Base-by-base conservation (phyloP, 2,329 filamentous ascomycete genomes). In the Tolypocladium capitatum region DNA sequence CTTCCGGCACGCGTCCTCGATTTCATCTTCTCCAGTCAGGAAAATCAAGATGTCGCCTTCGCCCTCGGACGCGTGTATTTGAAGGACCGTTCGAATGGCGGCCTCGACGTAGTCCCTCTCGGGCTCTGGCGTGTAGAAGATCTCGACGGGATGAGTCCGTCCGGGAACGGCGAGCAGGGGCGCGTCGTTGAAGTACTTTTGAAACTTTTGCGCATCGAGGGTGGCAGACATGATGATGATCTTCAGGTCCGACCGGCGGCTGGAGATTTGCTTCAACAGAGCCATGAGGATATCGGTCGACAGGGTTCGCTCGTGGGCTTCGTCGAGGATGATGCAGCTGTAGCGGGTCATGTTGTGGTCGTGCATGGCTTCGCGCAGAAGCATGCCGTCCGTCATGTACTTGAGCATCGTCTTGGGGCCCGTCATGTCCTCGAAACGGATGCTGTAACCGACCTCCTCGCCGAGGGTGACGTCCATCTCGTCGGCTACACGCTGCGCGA, bases 371-470 rank as follows among this genome's bases (percentile, higher is more conserved):
- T 98, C 92, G 60, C 92, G 76, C 60, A 97, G 75, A 59, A 98
- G 81, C 84, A 98, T 97, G 79, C 94, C 94, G 62, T 98, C 92
- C 41, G 94, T 98, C 92, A 98, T 98, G 74, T 98, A 98, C 73
- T 98, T 98, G 63, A 98, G 79, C 51, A 94, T 80, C 1, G 92
- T 98, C 66, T 86, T 89, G 49, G 81, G 80, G 45, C 85, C 79
- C 1, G 92, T 97, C 71, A 82, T 86, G 65, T 98, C 92, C 68
- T 98, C 94, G 67, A 98, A 98, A 74, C 92, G 88, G 65, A 98
- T 97, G 66, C 87, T 97, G 72, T 97, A 98, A 67, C 92, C 92
- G 48, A 98, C 90, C 68, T 97, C 91, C 56, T 96, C 82, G 50
- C 92, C 92, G 27, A 98, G 76, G 50, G 77, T 81, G 55, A 96